Evolutionary conservation across 257 asterid species (phyloP).

Genomic region (Handroanthus guayacan): DNA sequence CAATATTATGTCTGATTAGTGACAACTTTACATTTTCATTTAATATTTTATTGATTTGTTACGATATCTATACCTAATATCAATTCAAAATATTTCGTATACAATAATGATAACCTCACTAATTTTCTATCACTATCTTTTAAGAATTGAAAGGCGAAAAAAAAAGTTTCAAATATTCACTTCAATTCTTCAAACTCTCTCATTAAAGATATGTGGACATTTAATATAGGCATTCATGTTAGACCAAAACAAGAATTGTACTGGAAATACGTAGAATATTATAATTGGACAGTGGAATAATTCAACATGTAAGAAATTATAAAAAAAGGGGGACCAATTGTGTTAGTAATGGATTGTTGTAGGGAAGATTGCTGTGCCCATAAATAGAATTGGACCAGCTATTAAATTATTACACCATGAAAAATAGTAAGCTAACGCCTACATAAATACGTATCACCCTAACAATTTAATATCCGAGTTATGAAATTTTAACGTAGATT

Average conservation of each 20-base stretch:
- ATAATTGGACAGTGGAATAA: background rate
- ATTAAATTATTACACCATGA: conserved; percentile 5
- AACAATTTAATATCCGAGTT: background rate
- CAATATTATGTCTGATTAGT: too few relatives aligned
- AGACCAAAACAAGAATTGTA: background rate
- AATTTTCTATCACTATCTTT: background rate
- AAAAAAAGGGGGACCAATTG: background rate
- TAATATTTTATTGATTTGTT: too few relatives aligned
- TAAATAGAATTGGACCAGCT: background rate
- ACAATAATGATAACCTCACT: too few relatives aligned
- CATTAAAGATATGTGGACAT: background rate
- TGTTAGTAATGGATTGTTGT: background rate
- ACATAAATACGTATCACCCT: background rate
- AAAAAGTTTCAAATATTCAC: background rate
- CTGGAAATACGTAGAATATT: background rate
- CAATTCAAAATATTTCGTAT: too few relatives aligned
- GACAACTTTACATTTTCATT: too few relatives aligned
- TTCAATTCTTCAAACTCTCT: background rate
- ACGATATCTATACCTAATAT: too few relatives aligned
- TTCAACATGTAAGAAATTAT: background rate
- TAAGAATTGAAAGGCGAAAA: background rate
- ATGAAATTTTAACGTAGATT: background rate
- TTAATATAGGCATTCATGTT: background rate
- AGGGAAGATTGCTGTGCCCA: background rate
- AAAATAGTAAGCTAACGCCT: conserved; percentile 6